A percentile compares a stretch with the other conserved stretches of the same genome.
Conservation (phyloP, 2,329 filamentous ascomycete species). For the Aureobasidium musti region DNA sequence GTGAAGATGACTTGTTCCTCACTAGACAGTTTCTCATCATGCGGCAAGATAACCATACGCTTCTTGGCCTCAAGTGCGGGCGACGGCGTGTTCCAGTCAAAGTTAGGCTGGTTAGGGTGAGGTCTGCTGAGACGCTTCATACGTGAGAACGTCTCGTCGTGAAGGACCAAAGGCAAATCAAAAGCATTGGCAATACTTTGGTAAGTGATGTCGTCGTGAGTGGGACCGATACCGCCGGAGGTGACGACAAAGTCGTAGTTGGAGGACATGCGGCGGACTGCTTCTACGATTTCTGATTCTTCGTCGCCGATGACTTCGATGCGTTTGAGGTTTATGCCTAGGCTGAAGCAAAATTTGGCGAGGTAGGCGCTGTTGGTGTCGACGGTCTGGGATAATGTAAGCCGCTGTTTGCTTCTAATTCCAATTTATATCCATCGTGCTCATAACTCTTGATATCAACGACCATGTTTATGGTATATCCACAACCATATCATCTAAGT, state of each 20-base stretch:
- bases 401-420: not conserved
- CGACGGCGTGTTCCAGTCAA: conserved; percentile 83
- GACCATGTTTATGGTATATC: not conserved
- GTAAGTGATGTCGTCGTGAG: conserved; percentile 98
- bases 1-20: conserved; percentile 77
- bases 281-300: conserved; percentile 85
- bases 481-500: not conserved
- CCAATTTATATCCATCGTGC: not conserved
- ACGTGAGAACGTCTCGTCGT: conserved; percentile 72
- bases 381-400: conserved; percentile 54
- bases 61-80: conserved; percentile 77
- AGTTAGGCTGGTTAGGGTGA: conserved; percentile 69
- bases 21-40: conserved; percentile 62
- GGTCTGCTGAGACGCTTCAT: conserved; percentile 82
- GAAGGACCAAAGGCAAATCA: conserved; percentile 70
- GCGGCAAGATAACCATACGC: conserved; percentile 86
- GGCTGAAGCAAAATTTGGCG: conserved; percentile 65
- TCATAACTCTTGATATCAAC: not conserved
- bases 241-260: conserved; percentile 95
- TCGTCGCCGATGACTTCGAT: conserved; percentile 95
- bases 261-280: conserved; percentile 79
- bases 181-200: conserved; percentile 91
- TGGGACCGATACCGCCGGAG: conserved; percentile 92
- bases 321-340: conserved; percentile 71
- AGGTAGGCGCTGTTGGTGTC: conserved; percentile 68